Evolutionary conservation across 2,329 filamentous ascomycete genomes (phyloP).

Genomic region (Epichloe gansuensis): DNA sequence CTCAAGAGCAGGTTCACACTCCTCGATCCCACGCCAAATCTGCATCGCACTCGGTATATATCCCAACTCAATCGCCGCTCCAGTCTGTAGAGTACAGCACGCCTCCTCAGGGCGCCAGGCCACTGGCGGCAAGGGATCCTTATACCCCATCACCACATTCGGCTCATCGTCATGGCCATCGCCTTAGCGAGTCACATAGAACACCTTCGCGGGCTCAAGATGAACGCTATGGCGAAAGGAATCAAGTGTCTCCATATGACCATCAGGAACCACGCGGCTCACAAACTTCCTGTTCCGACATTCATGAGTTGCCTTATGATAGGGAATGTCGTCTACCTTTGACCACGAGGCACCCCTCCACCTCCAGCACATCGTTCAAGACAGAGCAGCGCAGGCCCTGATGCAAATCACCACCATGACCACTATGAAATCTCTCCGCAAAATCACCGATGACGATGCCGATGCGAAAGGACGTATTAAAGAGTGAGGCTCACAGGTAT

Average conservation of each 20-base stretch:
- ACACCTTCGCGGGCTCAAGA: slow-evolving; percentile 23
- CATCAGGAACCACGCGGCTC: slow-evolving; percentile 25
- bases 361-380: slow-evolving; percentile 42
- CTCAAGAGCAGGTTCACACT: slow-evolving; percentile 31
- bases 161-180: slow-evolving; percentile 19
- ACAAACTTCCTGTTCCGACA: slow-evolving; percentile 21
- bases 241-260: slow-evolving; percentile 21
- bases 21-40: slow-evolving; percentile 34
- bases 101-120: slow-evolving; percentile 17
- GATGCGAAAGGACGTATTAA: slow-evolving; percentile 48
- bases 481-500: slow-evolving; percentile 43
- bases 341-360: slow-evolving; percentile 40
- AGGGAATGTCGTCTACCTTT: slow-evolving; percentile 20
- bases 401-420: slow-evolving; percentile 30
- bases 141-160: slow-evolving; percentile 23
- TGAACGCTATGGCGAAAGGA: slow-evolving; percentile 24
- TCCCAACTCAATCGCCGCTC: slow-evolving; percentile 40
- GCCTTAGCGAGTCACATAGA: slow-evolving; percentile 25
- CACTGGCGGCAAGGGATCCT: slow-evolving; percentile 17
- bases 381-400: slow-evolving; percentile 32
- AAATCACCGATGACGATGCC: slow-evolving; percentile 38
- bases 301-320: slow-evolving; percentile 23
- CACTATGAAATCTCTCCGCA: slow-evolving; percentile 29
- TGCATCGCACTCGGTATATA: slow-evolving; percentile 24
- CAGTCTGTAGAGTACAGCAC: slow-evolving; percentile 40